Evolutionary conservation across 306 rosid species (phyloP).

Genomic region (Begonia fuchsioides): DNA sequence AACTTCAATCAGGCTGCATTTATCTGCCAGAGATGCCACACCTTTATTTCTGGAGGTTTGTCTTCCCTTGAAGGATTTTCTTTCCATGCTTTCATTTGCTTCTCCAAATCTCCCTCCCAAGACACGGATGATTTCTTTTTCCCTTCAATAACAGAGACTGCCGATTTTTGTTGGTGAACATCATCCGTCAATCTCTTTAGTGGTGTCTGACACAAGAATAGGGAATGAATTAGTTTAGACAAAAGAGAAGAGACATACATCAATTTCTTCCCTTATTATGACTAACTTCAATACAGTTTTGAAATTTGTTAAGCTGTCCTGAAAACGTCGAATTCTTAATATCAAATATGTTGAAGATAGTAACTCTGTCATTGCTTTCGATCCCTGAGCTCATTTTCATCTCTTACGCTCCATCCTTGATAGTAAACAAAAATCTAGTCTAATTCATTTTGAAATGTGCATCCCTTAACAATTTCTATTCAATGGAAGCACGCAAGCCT

Average conservation of each 20-base stretch:
- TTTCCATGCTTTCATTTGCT: constrained; percentile 80
- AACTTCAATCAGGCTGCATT: background rate
- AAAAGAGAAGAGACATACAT: background rate
- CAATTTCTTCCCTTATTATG: background rate
- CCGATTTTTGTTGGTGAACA: constrained; percentile 17
- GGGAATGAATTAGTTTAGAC: background rate
- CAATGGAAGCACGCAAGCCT: no score
- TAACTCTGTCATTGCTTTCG: constrained; percentile 24
- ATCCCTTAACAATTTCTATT: no score
- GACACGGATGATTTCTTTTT: constrained; percentile 16
- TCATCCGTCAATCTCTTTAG: constrained; percentile 42
- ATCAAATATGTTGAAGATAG: constrained; percentile 24
- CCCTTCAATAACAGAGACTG: constrained; percentile 20
- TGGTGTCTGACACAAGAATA: constrained; percentile 33
- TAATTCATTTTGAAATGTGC: no score
- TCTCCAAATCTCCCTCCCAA: constrained; percentile 56
- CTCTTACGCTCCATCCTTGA: constrained; percentile 30
- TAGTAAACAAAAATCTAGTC: no score
- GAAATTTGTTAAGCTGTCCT: constrained; percentile 52
- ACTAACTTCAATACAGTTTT: constrained; percentile 51
- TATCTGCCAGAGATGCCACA: constrained; percentile 12
- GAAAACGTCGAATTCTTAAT: constrained; percentile 40
- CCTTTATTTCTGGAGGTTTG: constrained; percentile 56
- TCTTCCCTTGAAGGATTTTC: constrained; percentile 82
- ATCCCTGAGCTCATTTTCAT: constrained; percentile 20